Conservation (phyloP, 1,284 basidiomycete genomes). For the Melanopsichium pennsylvanicum region DNA sequence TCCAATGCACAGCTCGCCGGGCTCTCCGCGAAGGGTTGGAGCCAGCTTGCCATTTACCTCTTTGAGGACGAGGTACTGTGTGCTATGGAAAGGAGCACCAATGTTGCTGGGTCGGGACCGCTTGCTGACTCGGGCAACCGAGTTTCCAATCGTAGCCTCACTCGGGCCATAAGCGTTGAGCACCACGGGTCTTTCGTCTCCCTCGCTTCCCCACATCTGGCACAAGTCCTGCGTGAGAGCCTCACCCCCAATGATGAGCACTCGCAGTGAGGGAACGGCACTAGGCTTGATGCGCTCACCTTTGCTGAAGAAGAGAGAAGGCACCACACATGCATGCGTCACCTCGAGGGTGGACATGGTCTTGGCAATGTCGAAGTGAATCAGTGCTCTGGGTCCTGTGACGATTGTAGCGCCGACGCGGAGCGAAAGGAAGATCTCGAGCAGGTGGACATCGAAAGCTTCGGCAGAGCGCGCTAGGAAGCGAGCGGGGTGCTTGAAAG, state of each 20-base stretch:
- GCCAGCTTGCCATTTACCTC: conserved; percentile 19
- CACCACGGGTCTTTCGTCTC: conserved; percentile 29
- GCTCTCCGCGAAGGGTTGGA: conserved; percentile 51
- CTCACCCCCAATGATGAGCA: conserved; percentile 61
- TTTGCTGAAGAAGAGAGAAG: conserved; percentile 60
- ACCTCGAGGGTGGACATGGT: conserved; percentile 53
- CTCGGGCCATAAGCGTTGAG: conserved; percentile 64
- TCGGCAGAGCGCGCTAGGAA: conserved; percentile 63
- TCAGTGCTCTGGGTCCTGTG: conserved; percentile 52
- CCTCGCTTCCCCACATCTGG: conserved; percentile 48
- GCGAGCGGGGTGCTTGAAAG: conserved; percentile 35
- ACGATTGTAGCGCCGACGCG: conserved; percentile 60
- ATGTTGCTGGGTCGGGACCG: conserved; percentile 43
- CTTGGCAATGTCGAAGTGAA: conserved; percentile 58
- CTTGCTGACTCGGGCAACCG: conserved; percentile 49
- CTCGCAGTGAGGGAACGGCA: conserved; percentile 51
- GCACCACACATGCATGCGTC: conserved; percentile 63
- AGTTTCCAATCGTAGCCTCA: conserved; percentile 62
- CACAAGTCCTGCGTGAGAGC: conserved; percentile 51
- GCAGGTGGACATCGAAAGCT: conserved; percentile 64
- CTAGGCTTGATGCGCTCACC: conserved; percentile 48
- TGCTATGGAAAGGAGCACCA: conserved; percentile 57
- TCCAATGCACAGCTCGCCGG: conserved; percentile 59
- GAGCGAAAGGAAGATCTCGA: conserved; percentile 63
- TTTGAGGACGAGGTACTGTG: conserved; percentile 51